Base-by-base conservation (phyloP, 345 rosid species). In the Hibiscus trionum region DNA sequence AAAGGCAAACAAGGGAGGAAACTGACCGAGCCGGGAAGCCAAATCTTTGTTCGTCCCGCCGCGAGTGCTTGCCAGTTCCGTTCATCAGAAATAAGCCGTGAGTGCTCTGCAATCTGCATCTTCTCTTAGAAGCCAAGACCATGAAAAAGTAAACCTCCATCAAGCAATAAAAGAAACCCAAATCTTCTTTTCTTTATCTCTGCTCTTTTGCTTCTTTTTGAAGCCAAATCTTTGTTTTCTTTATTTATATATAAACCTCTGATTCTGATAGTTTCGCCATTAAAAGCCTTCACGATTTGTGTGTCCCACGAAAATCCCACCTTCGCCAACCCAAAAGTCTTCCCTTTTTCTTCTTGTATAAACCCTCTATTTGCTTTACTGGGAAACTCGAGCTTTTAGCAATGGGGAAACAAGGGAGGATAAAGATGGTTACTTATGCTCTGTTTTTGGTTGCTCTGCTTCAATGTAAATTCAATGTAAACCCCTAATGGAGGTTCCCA, bases 251-350 rank as follows among this genome's bases (percentile, higher is more conserved):
- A 24, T 39, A 39, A 31, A 73, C 62, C 70, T 77, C 72, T 74
- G 70, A 75, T 82, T 74, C 80, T 84, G 79, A 67, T 72, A 63
- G 75, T 73, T 73, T 77, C 77, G 71, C 85, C 81, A 81, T 84
- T 84, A 81, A 87, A 67, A 75, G 77, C 82, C 76, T 71, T 87
- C 88, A 86, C 88, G 82, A 26, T 77, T 79, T 79, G 15, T 11
- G 14, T 77, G 84, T 78, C 85, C 83, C 82, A 84, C 89, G 79
- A 87, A 86, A 87, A 81, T 82, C 76, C 82, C 27, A 72, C 77
- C 75, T 19, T 64, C 72, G 14, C 59, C 44, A 69, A 19, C 58
- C 53, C 39, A 12, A 67, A 75, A 67, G 56, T 72, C 58, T 49
- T 17, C 55, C 33, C 31, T 76, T 55, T 37, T 75, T 76, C 11